phyloP scores from a whole-genome alignment of 495 filamentous ascomycete genomes.

The Cercophora samala region DNA sequence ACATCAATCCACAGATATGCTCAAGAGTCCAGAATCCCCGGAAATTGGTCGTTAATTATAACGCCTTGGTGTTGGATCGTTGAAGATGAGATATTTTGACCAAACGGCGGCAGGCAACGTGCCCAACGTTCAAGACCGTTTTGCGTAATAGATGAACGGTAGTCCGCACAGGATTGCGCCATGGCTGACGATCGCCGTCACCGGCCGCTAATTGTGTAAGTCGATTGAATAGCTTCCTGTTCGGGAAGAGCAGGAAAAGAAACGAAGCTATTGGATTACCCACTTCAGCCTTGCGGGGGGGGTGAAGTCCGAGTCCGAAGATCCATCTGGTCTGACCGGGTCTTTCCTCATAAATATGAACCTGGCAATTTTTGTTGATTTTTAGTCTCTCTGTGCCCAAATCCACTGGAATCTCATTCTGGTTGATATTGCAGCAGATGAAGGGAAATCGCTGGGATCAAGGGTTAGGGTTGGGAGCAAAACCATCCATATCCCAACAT shows the following conservation, averaged over 20 bases:
- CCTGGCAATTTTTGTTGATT: no score
- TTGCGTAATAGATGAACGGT: background rate
- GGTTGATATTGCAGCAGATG: background rate
- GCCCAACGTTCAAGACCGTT: background rate
- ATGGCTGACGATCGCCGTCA: slow-evolving; percentile 1
- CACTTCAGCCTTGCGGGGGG: slow-evolving; percentile 6
- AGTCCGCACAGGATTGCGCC: background rate
- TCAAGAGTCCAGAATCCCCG: no score
- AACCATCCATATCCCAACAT: background rate
- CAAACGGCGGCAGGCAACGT: background rate
- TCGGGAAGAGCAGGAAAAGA: slow-evolving; percentile 1
- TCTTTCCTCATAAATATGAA: no score
- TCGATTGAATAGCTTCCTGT: background rate
- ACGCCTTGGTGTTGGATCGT: no score
- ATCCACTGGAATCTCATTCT: no score
- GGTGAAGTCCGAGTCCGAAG: background rate
- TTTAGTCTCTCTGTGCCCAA: no score
- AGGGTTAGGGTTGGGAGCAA: background rate
- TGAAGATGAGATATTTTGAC: no score
- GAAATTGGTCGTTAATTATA: no score
- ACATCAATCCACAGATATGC: no score
- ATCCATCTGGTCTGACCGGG: no score
- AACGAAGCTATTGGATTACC: background rate
- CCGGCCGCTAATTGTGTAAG: slow-evolving; percentile 4
- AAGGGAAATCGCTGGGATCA: background rate